Evolutionary conservation across 371 early-diverging fungal genomes (phyloP).

Genomic region (Apophysomyces sp.): DNA sequence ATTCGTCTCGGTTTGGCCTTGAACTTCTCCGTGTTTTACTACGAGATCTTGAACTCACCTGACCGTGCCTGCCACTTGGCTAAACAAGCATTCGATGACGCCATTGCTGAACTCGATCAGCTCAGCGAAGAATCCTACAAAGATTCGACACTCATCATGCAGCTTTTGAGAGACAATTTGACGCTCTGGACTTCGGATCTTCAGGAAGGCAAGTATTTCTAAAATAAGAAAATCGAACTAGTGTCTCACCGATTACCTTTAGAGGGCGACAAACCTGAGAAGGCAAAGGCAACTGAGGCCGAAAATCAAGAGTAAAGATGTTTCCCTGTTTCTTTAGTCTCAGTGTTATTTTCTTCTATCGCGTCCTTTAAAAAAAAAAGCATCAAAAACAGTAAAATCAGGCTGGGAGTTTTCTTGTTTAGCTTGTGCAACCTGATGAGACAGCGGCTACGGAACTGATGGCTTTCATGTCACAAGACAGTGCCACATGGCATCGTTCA

Average conservation of each 20-base stretch:
- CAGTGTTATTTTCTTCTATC: slow-evolving; percentile 2
- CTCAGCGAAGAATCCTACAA: slow-evolving; percentile 99
- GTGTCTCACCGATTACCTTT: background rate
- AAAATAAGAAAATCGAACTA: background rate
- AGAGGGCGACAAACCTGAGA: slow-evolving; percentile 15
- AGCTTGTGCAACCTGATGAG: background rate
- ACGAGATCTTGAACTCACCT: slow-evolving; percentile 99
- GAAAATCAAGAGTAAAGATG: slow-evolving; percentile 17
- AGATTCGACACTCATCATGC: slow-evolving; percentile 99
- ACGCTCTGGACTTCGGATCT: slow-evolving; percentile 99
- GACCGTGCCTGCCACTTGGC: slow-evolving; percentile 99
- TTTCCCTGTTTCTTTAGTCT: background rate
- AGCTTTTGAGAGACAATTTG: slow-evolving; percentile 99
- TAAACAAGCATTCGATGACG: slow-evolving; percentile 99
- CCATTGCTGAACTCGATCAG: slow-evolving; percentile 99
- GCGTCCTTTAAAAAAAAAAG: background rate
- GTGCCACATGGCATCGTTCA: background rate
- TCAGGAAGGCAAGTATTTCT: slow-evolving; percentile 65
- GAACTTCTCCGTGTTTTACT: slow-evolving; percentile 99
- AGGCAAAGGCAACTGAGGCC: slow-evolving; percentile 12
- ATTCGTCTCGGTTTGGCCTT: slow-evolving; percentile 99
- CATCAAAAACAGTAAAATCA: slow-evolving; percentile 5
- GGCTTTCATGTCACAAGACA: background rate
- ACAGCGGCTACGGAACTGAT: background rate
- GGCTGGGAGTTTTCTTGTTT: background rate